Percentiles rank a stretch among this genome's conserved stretches.
Evolutionary conservation across 306 rosid species (phyloP).

Genomic region (Parietaria judaica): DNA sequence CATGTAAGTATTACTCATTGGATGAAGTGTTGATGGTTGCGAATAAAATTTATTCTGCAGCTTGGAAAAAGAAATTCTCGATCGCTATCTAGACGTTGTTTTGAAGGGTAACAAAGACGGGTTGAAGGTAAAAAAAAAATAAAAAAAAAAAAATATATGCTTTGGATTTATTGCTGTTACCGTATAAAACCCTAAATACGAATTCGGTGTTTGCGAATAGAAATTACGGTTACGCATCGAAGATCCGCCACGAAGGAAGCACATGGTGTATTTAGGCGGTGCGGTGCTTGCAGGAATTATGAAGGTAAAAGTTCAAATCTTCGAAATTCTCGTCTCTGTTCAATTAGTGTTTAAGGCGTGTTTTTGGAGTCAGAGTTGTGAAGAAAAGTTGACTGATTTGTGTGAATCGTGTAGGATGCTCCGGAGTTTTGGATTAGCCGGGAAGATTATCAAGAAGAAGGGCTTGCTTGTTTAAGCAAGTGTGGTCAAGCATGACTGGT

Average conservation of each 20-base stretch:
- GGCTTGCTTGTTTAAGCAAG: constrained; percentile 73
- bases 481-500: constrained; percentile 75
- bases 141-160: neutral
- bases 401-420: constrained; percentile 66
- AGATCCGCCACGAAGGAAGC: constrained; percentile 98
- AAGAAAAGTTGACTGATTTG: constrained; percentile 24
- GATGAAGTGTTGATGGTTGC: neutral
- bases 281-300: constrained; percentile 98
- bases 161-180: constrained; percentile 1
- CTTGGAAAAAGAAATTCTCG: constrained; percentile 91
- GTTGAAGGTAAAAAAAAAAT: constrained; percentile 46
- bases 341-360: neutral
- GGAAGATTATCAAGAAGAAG: constrained; percentile 98
- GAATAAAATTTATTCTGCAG: constrained; percentile 31
- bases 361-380: neutral
- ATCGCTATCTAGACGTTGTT: constrained; percentile 88
- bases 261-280: constrained; percentile 99
- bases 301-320: constrained; percentile 47
- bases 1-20: constrained; percentile 2
- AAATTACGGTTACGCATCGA: constrained; percentile 85
- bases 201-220: constrained; percentile 24
- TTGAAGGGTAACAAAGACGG: constrained; percentile 95
- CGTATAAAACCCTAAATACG: no score
- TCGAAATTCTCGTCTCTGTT: neutral
- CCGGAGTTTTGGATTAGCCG: constrained; percentile 97